Evolutionary conservation across 2,329 filamentous ascomycete genomes (phyloP).

Genomic region (Diaporthe capsici): DNA sequence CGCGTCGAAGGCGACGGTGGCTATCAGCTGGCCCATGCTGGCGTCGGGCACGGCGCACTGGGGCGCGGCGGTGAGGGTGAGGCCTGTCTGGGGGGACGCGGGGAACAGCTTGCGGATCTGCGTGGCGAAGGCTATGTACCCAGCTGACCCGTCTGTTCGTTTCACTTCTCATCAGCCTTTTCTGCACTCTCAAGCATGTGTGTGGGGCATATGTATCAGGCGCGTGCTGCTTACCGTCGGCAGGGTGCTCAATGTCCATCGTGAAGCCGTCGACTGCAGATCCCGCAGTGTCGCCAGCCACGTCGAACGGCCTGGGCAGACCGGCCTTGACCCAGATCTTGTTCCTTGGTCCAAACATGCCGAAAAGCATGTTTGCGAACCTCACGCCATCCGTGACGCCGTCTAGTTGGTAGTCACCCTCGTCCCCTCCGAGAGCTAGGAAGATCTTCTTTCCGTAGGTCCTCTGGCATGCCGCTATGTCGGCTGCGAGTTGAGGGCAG

Average conservation of each 20-base stretch:
- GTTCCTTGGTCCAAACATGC: constrained; percentile 56
- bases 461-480: constrained; percentile 56
- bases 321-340: constrained; percentile 48
- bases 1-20: constrained; percentile 55
- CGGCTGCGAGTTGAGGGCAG: constrained; percentile 53
- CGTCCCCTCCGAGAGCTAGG: constrained; percentile 58
- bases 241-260: constrained; percentile 56
- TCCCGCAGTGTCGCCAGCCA: constrained; percentile 41
- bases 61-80: constrained; percentile 60
- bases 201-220: background rate
- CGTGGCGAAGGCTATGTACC: constrained; percentile 29
- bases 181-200: background rate
- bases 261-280: constrained; percentile 58
- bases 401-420: constrained; percentile 52
- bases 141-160: background rate
- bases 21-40: constrained; percentile 47
- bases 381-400: constrained; percentile 53
- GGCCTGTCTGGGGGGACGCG: constrained; percentile 38
- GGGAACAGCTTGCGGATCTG: constrained; percentile 51
- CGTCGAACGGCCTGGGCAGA: constrained; percentile 57
- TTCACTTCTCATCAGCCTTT: background rate
- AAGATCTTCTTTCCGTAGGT: constrained; percentile 56
- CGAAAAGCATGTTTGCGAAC: constrained; percentile 55
- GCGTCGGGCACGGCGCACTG: constrained; percentile 60
- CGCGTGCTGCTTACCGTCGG: background rate